A percentile compares a stretch with the other conserved stretches of the same genome.
Evolutionary conservation across 1,284 basidiomycete species (phyloP).

Genomic region (Exsudoporus floridanus): DNA sequence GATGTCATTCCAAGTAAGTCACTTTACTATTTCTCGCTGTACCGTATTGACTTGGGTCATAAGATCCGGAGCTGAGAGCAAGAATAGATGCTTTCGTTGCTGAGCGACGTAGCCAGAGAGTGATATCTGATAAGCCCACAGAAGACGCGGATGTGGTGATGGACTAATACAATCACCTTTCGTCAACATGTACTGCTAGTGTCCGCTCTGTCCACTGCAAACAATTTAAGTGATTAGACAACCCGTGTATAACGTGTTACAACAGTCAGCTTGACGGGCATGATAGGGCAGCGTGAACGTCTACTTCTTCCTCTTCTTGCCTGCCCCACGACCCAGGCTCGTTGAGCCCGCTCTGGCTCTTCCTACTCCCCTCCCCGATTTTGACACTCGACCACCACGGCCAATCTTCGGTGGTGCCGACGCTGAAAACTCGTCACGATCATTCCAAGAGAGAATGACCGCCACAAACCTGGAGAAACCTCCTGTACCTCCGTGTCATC

Average conservation of each 20-base stretch:
- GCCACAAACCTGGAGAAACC: constrained; percentile 52
- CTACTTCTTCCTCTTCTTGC: constrained; percentile 37
- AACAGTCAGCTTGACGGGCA: neutral
- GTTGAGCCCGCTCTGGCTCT: constrained; percentile 31
- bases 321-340: constrained; percentile 25
- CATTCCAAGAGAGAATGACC: neutral
- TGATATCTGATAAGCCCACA: constrained; percentile 17
- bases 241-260: constrained; percentile 1
- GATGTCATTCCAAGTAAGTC: constrained; percentile 72
- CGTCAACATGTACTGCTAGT: constrained; percentile 7
- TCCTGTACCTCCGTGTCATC: constrained; percentile 61
- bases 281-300: neutral
- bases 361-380: constrained; percentile 27
- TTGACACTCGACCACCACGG: constrained; percentile 30
- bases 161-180: constrained; percentile 14
- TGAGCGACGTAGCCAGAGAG: constrained; percentile 46
- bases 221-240: constrained; percentile 5
- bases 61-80: constrained; percentile 62
- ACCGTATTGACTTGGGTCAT: constrained; percentile 9
- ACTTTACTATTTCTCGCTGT: neutral
- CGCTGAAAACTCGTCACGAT: constrained; percentile 22
- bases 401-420: constrained; percentile 22
- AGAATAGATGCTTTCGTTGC: constrained; percentile 61
- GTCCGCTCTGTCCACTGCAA: neutral
- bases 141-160: constrained; percentile 38